These are phyloP conservation scores for Jamesozyma gamospora DNA, from an alignment of 805 yeast genomes.

Conservation along the genomic window DNA sequence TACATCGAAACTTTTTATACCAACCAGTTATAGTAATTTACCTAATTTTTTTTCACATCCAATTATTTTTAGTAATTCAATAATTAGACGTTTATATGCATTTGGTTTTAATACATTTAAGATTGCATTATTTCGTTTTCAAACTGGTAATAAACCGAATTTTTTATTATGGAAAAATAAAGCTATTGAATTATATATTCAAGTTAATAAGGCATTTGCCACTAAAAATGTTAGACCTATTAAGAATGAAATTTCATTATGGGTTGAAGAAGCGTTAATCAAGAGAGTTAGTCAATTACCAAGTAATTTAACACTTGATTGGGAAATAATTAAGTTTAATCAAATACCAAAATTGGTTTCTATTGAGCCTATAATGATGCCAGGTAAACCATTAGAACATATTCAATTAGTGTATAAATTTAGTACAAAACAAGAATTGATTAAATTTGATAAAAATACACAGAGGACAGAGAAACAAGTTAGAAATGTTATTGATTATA, in stretches of 20 bases:
- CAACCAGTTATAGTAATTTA: slow-evolving; percentile 37
- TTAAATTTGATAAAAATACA: slow-evolving; percentile 37
- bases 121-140: slow-evolving; percentile 56
- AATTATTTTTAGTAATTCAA: slow-evolving; percentile 32
- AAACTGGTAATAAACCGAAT: slow-evolving; percentile 56
- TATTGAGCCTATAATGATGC: slow-evolving; percentile 56
- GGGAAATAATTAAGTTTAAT: slow-evolving; percentile 70
- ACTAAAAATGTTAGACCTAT: slow-evolving; percentile 39
- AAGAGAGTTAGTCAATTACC: slow-evolving; percentile 50
- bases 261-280: slow-evolving; percentile 51
- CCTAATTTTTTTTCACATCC: slow-evolving; percentile 39
- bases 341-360: slow-evolving; percentile 62
- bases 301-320: slow-evolving; percentile 45
- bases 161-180: slow-evolving; percentile 75
- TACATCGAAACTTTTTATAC: slow-evolving; percentile 39
- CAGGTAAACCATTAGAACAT: slow-evolving; percentile 43
- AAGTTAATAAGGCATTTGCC: slow-evolving; percentile 78
- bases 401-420: slow-evolving; percentile 56
- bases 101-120: slow-evolving; percentile 62
- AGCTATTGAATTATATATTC: slow-evolving; percentile 67
- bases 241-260: slow-evolving; percentile 41
- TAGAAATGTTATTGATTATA: slow-evolving; percentile 50
- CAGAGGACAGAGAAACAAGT: slow-evolving; percentile 38
- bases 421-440: slow-evolving; percentile 51
- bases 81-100: slow-evolving; percentile 50